Evolutionary conservation across 768 basidiomycete genomes (phyloP), one percentile per base, ranked within the genome.

Genomic region (Boletus fagicola): DNA sequence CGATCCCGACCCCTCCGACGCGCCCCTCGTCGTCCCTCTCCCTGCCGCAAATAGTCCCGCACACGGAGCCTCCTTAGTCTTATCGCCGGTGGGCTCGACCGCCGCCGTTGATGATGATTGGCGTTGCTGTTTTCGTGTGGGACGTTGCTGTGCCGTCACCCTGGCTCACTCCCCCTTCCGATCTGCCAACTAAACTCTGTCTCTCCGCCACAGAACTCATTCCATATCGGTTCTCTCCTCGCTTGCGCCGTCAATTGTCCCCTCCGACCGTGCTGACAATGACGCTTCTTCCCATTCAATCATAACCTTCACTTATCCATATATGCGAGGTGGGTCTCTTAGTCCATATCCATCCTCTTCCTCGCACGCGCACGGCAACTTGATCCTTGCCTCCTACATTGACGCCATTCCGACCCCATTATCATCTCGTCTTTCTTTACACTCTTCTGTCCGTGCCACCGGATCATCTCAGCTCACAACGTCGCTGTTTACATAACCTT

Each of bases 81-180:
- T 66, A 67, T 66, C 65, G 56, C 65, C 65, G 62, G 50, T 38
- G 16, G 9, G 4, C 43, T 58, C 59, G 51, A 52, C 31, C 53
- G 38, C 18, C 26, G 22, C 53, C 54, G 22, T 48, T 13, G 9
- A n/a, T 15, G 16, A 49, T 57, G 60, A 66, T 66, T 59, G 55
- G 57, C 57, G 61, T 60, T 60, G 51, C 65, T 63, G 30, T 55
- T 60, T 63, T 63, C 48, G 64, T 53, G 53, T 62, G 44, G 16
- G 28, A 53, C 3, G 24, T 1, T 20, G 22, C 42, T 9, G 20
- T 31, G 54, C 43, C 26, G 40, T 31, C 30, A 31, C 8, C 30
- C 5, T 31, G 30, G 31, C 31, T 31, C 31, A 13, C 31, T 1
- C 51, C 46, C n/a, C 13, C 12, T 30, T 16, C 46, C 15, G 45